Evolutionary conservation across 768 basidiomycete species (phyloP), one percentile per base, ranked within the genome.

Genomic region (Flagelloscypha sp.): DNA sequence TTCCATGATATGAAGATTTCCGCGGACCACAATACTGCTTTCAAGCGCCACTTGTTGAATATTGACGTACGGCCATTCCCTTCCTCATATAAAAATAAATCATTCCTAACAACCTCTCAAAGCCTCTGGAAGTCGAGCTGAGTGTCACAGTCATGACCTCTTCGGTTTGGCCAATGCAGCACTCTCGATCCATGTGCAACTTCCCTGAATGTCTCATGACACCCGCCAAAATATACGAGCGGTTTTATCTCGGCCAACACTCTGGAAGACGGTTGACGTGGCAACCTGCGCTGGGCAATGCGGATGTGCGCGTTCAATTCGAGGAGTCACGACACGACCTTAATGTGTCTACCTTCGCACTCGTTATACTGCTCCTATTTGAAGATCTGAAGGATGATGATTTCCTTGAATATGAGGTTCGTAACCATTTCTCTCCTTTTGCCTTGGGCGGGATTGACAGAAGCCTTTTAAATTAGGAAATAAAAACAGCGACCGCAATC

Each of bases 1-100:
- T 95, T 99, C 74, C 73, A 88, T 45, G 94, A 98, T 53, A 92
- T 99, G 79, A 86, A 79, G 49, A 56, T 93, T 19, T 94, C 89
- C 5, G 58, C 65, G 13, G 95, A 99, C 37, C 79, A 78, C 11
- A 84, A 84, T 70, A 64, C 72, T 23, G 75, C 72, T 4, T 99
- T 90, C 55, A 72, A 73, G 27, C 62, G 61, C 7, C 61, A 74
- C 53, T 57, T 90, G 18, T 65, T 66, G 30, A 73, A 68, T 44
- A 73, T 63, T 2, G 64, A 67, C 31, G 89, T 93, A 52, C 43
- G 79, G 59, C 20, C 38, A 24, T 40, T 33, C 9, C 35, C 15
- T 22, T 33, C 21, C 19, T 6, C n/a, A n/a, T n/a, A n/a, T n/a
- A n/a, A n/a, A n/a, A n/a, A n/a, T n/a, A n/a, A n/a, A n/a, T n/a